A percentile compares a stretch with the other conserved stretches of the same genome.
Conservation (phyloP, 148 eudicot genomes). For the Rhododendron mucronatum region DNA sequence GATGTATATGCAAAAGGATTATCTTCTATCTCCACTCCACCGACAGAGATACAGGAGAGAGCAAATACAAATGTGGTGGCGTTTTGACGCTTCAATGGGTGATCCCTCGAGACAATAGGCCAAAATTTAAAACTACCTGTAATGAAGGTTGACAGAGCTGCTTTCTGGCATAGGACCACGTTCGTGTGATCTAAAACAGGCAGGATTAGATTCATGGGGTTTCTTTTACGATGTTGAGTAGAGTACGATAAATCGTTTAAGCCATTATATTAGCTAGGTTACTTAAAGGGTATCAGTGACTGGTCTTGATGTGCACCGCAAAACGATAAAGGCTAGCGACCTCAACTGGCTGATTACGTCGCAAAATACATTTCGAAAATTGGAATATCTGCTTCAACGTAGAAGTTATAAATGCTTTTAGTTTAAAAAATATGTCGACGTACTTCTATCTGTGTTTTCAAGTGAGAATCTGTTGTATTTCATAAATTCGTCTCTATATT, state of each 20-base stretch:
- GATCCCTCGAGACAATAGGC: constrained; percentile 17
- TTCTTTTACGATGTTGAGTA: no score
- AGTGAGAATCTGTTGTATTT: background rate
- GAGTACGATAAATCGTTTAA: no score
- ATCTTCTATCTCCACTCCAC: background rate
- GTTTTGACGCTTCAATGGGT: background rate
- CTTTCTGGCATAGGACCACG: constrained; percentile 13
- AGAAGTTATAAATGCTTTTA: background rate
- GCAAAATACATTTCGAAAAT: background rate
- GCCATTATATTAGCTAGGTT: no score
- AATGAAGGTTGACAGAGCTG: constrained; percentile 5
- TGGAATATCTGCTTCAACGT: background rate
- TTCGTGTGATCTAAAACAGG: constrained; percentile 22
- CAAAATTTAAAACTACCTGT: background rate
- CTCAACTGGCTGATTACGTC: background rate
- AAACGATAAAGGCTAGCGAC: no score
- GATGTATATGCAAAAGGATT: background rate
- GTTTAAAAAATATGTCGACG: background rate
- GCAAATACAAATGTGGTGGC: background rate
- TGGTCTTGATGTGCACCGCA: no score
- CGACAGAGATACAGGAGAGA: no score
- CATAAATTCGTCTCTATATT: background rate
- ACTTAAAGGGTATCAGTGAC: no score
- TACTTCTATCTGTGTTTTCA: background rate
- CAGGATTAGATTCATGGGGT: constrained; percentile 20